Conservation (phyloP, 345 rosid species). For the Populus davidiana region DNA sequence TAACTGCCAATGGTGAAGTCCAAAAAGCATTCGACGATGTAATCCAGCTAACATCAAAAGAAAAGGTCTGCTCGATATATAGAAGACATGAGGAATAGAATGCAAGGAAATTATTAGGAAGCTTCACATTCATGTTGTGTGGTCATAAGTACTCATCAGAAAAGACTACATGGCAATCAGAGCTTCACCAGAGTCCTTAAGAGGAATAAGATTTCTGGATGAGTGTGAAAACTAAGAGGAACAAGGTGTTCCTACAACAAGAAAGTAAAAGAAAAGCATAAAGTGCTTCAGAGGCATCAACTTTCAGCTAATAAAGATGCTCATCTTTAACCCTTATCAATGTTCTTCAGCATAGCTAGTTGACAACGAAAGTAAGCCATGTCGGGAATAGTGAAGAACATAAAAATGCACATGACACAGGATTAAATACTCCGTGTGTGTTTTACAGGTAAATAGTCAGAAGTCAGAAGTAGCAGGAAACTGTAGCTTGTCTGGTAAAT, state of each 20-base stretch:
- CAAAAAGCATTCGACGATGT: background rate
- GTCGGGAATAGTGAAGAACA: conserved; percentile 23
- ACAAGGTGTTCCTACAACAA: background rate
- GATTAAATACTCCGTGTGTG: background rate
- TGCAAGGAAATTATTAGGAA: background rate
- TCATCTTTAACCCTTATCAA: conserved; percentile 14
- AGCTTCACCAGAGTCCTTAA: background rate
- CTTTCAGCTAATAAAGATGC: conserved; percentile 13
- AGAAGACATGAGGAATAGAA: background rate
- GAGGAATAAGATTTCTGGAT: background rate
- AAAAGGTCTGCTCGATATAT: background rate
- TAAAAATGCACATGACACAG: conserved; percentile 13
- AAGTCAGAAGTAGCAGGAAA: background rate
- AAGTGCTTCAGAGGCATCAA: background rate
- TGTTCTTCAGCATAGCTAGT: conserved; percentile 4
- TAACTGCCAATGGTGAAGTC: background rate
- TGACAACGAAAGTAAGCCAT: conserved; percentile 6
- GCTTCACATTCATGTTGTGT: background rate
- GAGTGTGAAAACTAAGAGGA: background rate
- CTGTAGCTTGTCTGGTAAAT: background rate
- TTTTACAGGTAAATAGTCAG: background rate
- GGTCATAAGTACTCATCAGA: background rate
- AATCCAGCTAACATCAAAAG: background rate
- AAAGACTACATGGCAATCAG: background rate
- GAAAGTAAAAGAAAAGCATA: background rate